Conservation (phyloP, 192 early-diverging fungal species). For the Chytriomyces sp. region DNA sequence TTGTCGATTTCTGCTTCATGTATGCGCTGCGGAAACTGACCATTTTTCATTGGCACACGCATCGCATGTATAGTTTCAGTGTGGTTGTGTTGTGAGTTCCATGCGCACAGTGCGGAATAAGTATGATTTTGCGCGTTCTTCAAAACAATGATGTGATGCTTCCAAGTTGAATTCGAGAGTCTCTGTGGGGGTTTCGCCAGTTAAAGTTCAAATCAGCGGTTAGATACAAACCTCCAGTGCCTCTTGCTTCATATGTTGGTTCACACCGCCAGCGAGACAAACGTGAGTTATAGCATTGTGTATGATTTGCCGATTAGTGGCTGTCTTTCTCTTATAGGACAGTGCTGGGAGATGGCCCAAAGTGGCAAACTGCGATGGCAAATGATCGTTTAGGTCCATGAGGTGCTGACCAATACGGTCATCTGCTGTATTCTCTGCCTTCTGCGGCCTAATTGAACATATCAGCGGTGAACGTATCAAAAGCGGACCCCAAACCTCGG, state of each 20-base stretch:
- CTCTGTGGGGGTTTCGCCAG: slow-evolving; percentile 35
- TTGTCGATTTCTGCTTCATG: slow-evolving; percentile 25
- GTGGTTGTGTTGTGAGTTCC: slow-evolving; percentile 36
- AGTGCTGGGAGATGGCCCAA: too few species aligned
- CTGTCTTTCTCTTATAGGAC: slow-evolving; percentile 17
- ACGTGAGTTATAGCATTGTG: slow-evolving; percentile 56
- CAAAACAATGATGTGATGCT: slow-evolving; percentile 53
- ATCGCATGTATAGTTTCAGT: slow-evolving; percentile 36
- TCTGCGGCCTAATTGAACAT: too few species aligned
- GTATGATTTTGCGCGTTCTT: slow-evolving; percentile 42
- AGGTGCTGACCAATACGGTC: too few species aligned
- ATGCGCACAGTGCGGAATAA: slow-evolving; percentile 51
- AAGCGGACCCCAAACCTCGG: too few species aligned
- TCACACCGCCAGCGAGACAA: slow-evolving; percentile 50
- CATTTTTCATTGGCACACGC: slow-evolving; percentile 22
- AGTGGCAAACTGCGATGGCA: too few species aligned
- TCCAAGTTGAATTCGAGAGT: slow-evolving; percentile 34
- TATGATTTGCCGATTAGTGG: slow-evolving; percentile 51
- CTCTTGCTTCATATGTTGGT: slow-evolving; percentile 40
- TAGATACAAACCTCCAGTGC: slow-evolving; percentile 45
- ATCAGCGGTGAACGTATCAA: too few species aligned
- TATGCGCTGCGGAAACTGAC: slow-evolving; percentile 36
- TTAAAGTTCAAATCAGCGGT: not conserved
- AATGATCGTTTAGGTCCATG: too few species aligned
- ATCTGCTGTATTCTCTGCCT: too few species aligned